Percentiles rank a stretch among this genome's conserved stretches.
phyloP scores from a whole-genome alignment of 164 flowering plant species.

The Taxillus chinensis region DNA sequence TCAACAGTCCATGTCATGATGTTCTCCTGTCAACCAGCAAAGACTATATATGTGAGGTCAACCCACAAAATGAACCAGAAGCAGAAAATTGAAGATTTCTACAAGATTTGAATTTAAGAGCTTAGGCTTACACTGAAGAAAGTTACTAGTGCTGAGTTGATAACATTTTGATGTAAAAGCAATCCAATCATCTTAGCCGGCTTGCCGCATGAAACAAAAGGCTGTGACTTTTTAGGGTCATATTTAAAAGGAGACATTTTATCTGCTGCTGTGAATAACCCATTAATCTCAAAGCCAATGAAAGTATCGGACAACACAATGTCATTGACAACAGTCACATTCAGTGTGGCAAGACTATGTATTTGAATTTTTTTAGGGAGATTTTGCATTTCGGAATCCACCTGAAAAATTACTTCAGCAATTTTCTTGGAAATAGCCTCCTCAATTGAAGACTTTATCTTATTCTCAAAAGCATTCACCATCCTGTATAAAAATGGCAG shows the following conservation, averaged over 20 bases:
- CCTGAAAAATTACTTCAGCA: conserved; percentile 15
- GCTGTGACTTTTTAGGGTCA: not conserved
- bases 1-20: conserved; percentile 80
- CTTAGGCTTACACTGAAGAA: conserved; percentile 44
- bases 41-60: not conserved
- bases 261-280: conserved; percentile 12
- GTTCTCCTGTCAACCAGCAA: conserved; percentile 39
- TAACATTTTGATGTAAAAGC: conserved; percentile 17
- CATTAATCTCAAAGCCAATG: conserved; percentile 20
- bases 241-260: not conserved
- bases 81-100: not conserved
- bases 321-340: conserved; percentile 17
- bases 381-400: conserved; percentile 18
- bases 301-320: conserved; percentile 18
- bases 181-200: conserved; percentile 16
- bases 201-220: conserved; percentile 1
- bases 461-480: conserved; percentile 17
- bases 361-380: conserved; percentile 16
- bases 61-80: not conserved
- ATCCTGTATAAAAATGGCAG: conserved; percentile 12
- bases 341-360: conserved; percentile 9
- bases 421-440: conserved; percentile 15
- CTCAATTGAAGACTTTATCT: conserved; percentile 20
- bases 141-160: conserved; percentile 13
- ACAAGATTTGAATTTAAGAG: no score